Conservation (phyloP, 2,329 filamentous ascomycete species). For the Colletotrichum zoysiae region DNA sequence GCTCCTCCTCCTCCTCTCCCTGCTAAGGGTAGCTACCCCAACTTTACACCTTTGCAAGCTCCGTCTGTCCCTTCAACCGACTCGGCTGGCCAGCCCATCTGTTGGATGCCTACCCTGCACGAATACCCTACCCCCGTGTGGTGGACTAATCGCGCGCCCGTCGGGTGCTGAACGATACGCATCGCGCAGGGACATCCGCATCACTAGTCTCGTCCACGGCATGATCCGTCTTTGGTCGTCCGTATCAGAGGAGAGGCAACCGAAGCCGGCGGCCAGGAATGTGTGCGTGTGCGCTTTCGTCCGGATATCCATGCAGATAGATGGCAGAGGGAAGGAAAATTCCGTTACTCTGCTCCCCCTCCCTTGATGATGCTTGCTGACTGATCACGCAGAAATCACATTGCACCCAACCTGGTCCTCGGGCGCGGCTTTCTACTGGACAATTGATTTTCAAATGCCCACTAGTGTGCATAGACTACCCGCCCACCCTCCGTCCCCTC, state of each 20-base stretch:
- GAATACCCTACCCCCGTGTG: no score
- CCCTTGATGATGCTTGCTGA: conserved; percentile 10
- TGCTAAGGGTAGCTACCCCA: conserved; percentile 35
- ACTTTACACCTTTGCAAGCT: conserved; percentile 28
- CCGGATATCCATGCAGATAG: conserved; percentile 22
- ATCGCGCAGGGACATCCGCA: neutral
- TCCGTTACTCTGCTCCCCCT: neutral
- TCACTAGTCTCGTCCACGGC: neutral
- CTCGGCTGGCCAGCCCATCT: neutral
- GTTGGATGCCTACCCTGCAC: neutral
- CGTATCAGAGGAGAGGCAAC: conserved; percentile 16
- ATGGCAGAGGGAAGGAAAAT: neutral
- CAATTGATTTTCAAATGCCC: conserved; percentile 30
- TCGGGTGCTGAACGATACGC: neutral
- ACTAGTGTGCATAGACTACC: conserved; percentile 39
- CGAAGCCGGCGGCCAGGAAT: conserved; percentile 16
- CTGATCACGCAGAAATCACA: conserved; percentile 12
- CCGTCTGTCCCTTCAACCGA: neutral
- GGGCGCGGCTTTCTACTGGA: conserved; percentile 23
- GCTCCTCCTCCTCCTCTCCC: conserved; percentile 1
- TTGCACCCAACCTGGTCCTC: conserved; percentile 17
- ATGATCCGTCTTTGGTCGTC: conserved; percentile 1
- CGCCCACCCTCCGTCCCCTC: conserved; percentile 19
- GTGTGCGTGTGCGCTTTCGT: conserved; percentile 23
- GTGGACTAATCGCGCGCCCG: neutral